Evolutionary conservation across 1,139 yeast species (phyloP).

Genomic region (Candida glucosophila): DNA sequence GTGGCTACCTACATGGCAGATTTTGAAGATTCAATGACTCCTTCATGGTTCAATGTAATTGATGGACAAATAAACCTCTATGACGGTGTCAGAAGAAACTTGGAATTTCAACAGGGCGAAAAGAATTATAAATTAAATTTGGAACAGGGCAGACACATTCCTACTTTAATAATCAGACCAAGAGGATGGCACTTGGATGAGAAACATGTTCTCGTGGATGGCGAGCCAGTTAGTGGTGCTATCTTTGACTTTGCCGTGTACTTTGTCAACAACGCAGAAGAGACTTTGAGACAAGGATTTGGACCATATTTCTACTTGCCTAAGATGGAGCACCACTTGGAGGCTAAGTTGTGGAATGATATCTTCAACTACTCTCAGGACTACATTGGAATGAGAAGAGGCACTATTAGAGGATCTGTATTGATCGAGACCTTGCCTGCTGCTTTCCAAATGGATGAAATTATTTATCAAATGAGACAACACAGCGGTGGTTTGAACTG

Average conservation of each 20-base stretch:
- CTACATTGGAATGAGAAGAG: conserved; percentile 55
- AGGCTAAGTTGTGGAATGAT: conserved; percentile 75
- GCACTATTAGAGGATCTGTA: conserved; percentile 73
- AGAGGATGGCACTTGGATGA: conserved; percentile 84
- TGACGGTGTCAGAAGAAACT: conserved; percentile 72
- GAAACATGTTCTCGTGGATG: conserved; percentile 65
- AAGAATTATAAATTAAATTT: conserved; percentile 54
- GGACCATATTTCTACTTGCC: conserved; percentile 78
- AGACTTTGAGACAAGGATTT: conserved; percentile 48
- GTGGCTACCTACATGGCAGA: conserved; percentile 94
- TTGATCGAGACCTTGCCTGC: conserved; percentile 71
- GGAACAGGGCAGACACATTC: conserved; percentile 48
- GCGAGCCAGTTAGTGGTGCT: conserved; percentile 67
- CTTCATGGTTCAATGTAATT: conserved; percentile 87
- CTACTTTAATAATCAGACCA: conserved; percentile 75
- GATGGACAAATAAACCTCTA: conserved; percentile 87
- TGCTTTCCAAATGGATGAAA: conserved; percentile 77
- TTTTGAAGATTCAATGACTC: conserved; percentile 90
- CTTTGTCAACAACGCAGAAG: conserved; percentile 66
- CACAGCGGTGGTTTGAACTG: conserved; percentile 74
- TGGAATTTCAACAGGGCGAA: conserved; percentile 47
- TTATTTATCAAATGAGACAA: conserved; percentile 65
- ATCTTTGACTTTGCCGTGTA: conserved; percentile 72
- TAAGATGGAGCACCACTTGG: conserved; percentile 73
- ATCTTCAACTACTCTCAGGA: conserved; percentile 65